Conservation (phyloP, 1,284 basidiomycete genomes). For the Naganishia sp. region DNA sequence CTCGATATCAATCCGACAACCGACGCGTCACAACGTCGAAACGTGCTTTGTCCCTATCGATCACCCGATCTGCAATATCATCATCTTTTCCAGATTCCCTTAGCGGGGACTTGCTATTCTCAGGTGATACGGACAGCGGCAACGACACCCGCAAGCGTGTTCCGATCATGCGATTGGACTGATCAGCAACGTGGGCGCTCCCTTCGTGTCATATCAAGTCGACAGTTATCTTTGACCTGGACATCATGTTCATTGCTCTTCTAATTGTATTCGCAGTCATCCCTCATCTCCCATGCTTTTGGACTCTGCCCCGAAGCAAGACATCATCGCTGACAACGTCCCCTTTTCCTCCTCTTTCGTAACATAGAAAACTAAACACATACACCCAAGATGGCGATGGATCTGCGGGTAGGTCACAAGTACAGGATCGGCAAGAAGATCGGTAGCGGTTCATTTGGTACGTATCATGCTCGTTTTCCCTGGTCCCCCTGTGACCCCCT, state of each 20-base stretch:
- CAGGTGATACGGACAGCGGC: no score
- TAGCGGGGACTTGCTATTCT: no score
- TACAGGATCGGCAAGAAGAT: slow-evolving; percentile 99
- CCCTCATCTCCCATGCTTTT: no score
- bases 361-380: slow-evolving; percentile 5
- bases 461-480: slow-evolving; percentile 46
- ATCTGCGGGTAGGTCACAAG: slow-evolving; percentile 96
- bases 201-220: no score
- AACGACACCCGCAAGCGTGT: no score
- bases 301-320: no score
- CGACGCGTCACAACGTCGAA: slow-evolving; percentile 5
- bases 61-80: neutral
- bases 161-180: no score
- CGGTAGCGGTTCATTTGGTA: slow-evolving; percentile 96
- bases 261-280: no score
- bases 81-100: no score
- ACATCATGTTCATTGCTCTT: no score
- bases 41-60: neutral
- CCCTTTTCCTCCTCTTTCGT: neutral
- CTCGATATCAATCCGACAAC: neutral
- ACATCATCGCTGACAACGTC: neutral
- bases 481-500: neutral
- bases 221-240: no score
- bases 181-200: no score
- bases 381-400: slow-evolving; percentile 60